These are phyloP conservation scores for Zopfia rhizophila DNA, from an alignment of 2,329 filamentous ascomycete species.

Conservation along the genomic window DNA sequence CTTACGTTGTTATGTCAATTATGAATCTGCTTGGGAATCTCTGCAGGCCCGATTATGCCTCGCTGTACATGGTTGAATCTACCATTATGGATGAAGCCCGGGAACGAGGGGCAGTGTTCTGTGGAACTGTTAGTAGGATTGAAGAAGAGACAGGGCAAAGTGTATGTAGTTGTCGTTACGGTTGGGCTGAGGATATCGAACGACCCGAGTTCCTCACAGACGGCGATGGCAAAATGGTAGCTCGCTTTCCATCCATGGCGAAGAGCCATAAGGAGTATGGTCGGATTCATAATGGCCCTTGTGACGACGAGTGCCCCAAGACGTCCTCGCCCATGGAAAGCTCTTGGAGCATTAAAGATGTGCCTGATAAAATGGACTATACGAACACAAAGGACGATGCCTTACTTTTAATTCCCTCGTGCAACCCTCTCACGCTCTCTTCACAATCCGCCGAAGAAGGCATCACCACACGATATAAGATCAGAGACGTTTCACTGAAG, in stretches of 20 bases:
- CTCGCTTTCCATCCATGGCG: too few relatives aligned
- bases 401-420: conserved; percentile 23
- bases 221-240: too few relatives aligned
- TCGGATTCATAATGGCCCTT: too few relatives aligned
- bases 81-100: conserved; percentile 42
- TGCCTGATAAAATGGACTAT: conserved; percentile 12
- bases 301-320: background rate
- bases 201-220: conserved; percentile 18
- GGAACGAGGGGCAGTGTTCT: conserved; percentile 31
- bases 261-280: too few relatives aligned
- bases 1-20: conserved; percentile 50
- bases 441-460: background rate
- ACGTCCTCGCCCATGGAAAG: background rate
- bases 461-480: background rate
- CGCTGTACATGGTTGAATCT: conserved; percentile 39
- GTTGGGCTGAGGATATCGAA: conserved; percentile 11
- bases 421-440: conserved; percentile 14
- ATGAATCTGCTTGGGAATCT: conserved; percentile 46
- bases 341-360: background rate
- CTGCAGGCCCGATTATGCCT: conserved; percentile 39
- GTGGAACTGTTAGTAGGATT: conserved; percentile 32
- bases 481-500: background rate
- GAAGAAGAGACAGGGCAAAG: conserved; percentile 11
- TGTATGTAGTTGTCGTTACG: conserved; percentile 7
- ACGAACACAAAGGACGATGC: conserved; percentile 12